phyloP scores from a whole-genome alignment of 179 eudicot species.

The Beta corolliflora region DNA sequence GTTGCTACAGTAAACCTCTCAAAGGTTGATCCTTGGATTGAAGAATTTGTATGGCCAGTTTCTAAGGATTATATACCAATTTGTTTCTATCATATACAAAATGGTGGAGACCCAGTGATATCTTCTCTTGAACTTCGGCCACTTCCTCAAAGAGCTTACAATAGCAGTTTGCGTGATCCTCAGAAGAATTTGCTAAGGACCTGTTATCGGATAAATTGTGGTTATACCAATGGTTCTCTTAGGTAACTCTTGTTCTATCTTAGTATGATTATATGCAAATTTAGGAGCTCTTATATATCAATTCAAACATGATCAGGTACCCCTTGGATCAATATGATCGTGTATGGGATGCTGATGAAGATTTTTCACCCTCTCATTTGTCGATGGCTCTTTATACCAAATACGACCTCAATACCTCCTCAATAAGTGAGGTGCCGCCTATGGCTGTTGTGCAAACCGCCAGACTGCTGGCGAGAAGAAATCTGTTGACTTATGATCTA shows the following conservation, averaged over 20 bases:
- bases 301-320: slow-evolving; percentile 43
- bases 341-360: slow-evolving; percentile 68
- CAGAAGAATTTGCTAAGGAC: slow-evolving; percentile 47
- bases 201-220: slow-evolving; percentile 63
- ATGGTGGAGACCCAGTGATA: slow-evolving; percentile 66
- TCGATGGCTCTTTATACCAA: slow-evolving; percentile 43
- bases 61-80: slow-evolving; percentile 51
- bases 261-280: background rate
- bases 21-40: slow-evolving; percentile 67
- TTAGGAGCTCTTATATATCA: background rate
- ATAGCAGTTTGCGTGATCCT: slow-evolving; percentile 38
- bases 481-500: slow-evolving; percentile 46
- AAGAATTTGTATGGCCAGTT: slow-evolving; percentile 65
- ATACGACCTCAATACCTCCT: slow-evolving; percentile 35
- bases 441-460: slow-evolving; percentile 60
- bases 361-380: slow-evolving; percentile 54
- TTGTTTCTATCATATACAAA: slow-evolving; percentile 56
- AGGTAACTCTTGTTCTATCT: slow-evolving; percentile 39
- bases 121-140: slow-evolving; percentile 73
- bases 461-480: slow-evolving; percentile 52
- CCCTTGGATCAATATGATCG: slow-evolving; percentile 72
- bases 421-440: slow-evolving; percentile 54
- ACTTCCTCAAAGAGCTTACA: slow-evolving; percentile 64
- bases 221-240: slow-evolving; percentile 52
- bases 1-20: slow-evolving; percentile 54